These are phyloP conservation scores for Trametes sp. DNA, from an alignment of 1,284 basidiomycete genomes.

Conservation along the genomic window DNA sequence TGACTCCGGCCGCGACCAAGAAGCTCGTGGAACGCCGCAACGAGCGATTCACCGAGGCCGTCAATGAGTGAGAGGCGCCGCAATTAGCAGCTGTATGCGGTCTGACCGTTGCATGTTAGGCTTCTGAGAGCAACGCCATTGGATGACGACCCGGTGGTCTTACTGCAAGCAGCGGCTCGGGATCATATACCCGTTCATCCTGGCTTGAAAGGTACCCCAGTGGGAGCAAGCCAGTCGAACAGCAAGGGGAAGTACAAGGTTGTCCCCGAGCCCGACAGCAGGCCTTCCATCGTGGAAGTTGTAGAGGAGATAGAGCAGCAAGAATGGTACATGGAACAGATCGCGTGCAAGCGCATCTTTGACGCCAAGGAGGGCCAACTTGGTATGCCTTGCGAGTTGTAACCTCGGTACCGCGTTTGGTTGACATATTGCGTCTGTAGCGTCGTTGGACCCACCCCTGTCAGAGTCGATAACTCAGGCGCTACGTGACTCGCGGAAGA, in stretches of 20 bases:
- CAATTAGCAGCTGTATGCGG: too few species aligned
- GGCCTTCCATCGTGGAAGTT: conserved; percentile 65
- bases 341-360: conserved; percentile 62
- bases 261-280: conserved; percentile 57
- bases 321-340: conserved; percentile 75
- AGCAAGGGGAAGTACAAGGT: conserved; percentile 27
- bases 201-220: conserved; percentile 31
- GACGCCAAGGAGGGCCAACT: conserved; percentile 58
- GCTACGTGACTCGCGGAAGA: conserved; percentile 67
- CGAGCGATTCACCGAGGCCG: conserved; percentile 68
- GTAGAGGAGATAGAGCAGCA: conserved; percentile 64
- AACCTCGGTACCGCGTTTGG: background rate
- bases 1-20: conserved; percentile 67
- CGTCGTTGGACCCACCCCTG: conserved; percentile 59
- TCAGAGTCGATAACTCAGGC: conserved; percentile 67
- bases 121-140: conserved; percentile 64
- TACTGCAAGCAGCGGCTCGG: conserved; percentile 71
- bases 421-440: conserved; percentile 42
- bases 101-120: conserved; percentile 44
- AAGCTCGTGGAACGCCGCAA: conserved; percentile 81
- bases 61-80: conserved; percentile 65
- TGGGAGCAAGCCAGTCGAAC: conserved; percentile 23
- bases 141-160: conserved; percentile 64
- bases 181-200: conserved; percentile 77
- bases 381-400: conserved; percentile 49